phyloP scores from a whole-genome alignment of 768 basidiomycete genomes.

The Suillus spraguei region DNA sequence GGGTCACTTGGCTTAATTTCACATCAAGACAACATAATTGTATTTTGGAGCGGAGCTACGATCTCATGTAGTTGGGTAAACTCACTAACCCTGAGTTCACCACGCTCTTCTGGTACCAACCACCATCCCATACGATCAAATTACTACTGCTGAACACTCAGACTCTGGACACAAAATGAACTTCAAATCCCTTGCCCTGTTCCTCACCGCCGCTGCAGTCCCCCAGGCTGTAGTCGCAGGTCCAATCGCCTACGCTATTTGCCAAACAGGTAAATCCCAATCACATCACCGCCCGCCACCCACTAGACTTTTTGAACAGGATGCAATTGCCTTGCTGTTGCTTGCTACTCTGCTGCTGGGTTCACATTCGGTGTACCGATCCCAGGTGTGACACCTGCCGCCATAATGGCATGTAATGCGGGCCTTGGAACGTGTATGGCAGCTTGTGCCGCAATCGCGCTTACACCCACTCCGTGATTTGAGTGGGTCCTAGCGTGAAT shows the following conservation, averaged over 20 bases:
- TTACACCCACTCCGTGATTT: slow-evolving; percentile 28
- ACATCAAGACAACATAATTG: not conserved
- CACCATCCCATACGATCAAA: not conserved
- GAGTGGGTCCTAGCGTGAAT: slow-evolving; percentile 9
- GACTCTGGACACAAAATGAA: slow-evolving; percentile 21
- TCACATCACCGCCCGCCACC: not conserved
- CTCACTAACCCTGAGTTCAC: not conserved
- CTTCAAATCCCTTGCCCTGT: slow-evolving; percentile 21
- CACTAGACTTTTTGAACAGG: slow-evolving; percentile 14
- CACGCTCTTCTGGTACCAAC: not conserved
- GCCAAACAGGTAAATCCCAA: slow-evolving; percentile 26
- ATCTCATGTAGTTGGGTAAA: not conserved
- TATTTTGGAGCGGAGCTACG: not conserved
- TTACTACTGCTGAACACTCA: no score
- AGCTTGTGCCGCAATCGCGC: slow-evolving; percentile 25
- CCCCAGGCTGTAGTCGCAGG: slow-evolving; percentile 22
- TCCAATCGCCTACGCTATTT: slow-evolving; percentile 21
- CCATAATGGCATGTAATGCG: slow-evolving; percentile 24
- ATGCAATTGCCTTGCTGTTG: slow-evolving; percentile 24
- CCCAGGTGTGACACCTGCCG: slow-evolving; percentile 20
- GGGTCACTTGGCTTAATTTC: not conserved
- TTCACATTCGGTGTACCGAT: slow-evolving; percentile 27
- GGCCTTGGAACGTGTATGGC: slow-evolving; percentile 29
- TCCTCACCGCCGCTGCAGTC: slow-evolving; percentile 16
- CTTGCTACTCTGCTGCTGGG: slow-evolving; percentile 28